A percentile compares a stretch with the other conserved stretches of the same genome.
These are phyloP conservation scores for Neurospora sp. DNA, from an alignment of 495 filamentous ascomycete species.

Conservation along the genomic window DNA sequence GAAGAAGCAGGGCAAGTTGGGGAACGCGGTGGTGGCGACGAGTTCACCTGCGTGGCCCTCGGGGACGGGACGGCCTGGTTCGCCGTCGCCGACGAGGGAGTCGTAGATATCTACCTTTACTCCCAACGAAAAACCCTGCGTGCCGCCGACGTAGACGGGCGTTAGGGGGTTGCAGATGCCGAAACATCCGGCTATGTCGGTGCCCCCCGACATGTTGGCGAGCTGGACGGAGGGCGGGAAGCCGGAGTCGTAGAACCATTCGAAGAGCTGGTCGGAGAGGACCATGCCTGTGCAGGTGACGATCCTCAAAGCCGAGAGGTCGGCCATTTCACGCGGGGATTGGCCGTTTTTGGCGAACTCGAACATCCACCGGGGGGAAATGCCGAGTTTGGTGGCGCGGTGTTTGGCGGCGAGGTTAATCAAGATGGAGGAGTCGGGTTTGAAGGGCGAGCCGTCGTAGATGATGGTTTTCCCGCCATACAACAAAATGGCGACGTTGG, in stretches of 20 bases:
- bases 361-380: conserved; percentile 62
- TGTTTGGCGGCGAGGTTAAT: conserved; percentile 49
- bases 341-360: conserved; percentile 53
- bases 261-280: conserved; percentile 57
- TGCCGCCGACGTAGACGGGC: conserved; percentile 63
- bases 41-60: conserved; percentile 63
- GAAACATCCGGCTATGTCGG: conserved; percentile 66
- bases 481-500: conserved; percentile 42
- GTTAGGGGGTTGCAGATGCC: conserved; percentile 56
- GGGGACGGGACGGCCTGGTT: conserved; percentile 38
- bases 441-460: conserved; percentile 72
- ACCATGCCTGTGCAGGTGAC: conserved; percentile 74
- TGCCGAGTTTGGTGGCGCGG: conserved; percentile 52
- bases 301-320: conserved; percentile 45
- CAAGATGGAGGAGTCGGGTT: conserved; percentile 51
- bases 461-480: conserved; percentile 48
- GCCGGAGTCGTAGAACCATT: conserved; percentile 75
- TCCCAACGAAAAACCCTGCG: conserved; percentile 53
- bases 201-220: conserved; percentile 67
- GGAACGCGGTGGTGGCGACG: conserved; percentile 57
- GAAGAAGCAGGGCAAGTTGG: conserved; percentile 63
- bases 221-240: conserved; percentile 57
- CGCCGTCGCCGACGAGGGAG: conserved; percentile 43
- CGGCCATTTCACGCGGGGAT: conserved; percentile 46
- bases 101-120: conserved; percentile 60